Evolutionary conservation across 164 flowering plant genomes (phyloP).

Genomic region (Berberis vulgaris): DNA sequence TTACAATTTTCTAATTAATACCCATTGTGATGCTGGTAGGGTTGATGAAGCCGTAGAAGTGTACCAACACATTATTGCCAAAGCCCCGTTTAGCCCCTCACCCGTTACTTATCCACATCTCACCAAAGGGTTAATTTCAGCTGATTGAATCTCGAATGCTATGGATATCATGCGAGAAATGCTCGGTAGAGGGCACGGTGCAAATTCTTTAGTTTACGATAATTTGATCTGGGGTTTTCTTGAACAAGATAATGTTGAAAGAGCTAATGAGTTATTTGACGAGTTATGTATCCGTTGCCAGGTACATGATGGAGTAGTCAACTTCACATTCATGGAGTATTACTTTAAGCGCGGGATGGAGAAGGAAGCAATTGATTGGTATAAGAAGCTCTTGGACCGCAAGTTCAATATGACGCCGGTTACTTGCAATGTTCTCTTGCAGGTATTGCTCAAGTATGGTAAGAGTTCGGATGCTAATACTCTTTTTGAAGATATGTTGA

Average conservation of each 20-base stretch:
- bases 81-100: constrained; percentile 70
- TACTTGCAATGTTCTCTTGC: constrained; percentile 62
- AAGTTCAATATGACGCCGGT: constrained; percentile 56
- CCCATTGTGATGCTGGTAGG: constrained; percentile 8
- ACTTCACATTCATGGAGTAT: constrained; percentile 69
- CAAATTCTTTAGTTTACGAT: constrained; percentile 67
- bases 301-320: constrained; percentile 14
- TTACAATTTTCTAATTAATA: too few species aligned
- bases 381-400: constrained; percentile 34
- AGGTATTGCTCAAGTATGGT: constrained; percentile 49
- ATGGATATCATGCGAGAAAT: constrained; percentile 50
- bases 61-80: constrained; percentile 38
- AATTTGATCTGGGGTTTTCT: constrained; percentile 57
- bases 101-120: constrained; percentile 57
- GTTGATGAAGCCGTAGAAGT: constrained; percentile 46
- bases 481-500: constrained; percentile 61
- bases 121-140: constrained; percentile 39
- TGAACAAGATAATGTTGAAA: constrained; percentile 40
- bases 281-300: constrained; percentile 61
- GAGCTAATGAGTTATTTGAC: constrained; percentile 67
- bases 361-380: constrained; percentile 73
- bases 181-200: constrained; percentile 20
- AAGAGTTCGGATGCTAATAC: constrained; percentile 49
- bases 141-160: constrained; percentile 30
- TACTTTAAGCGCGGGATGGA: constrained; percentile 50